These are phyloP conservation scores for Suhomyces xylopsoci DNA, from an alignment of 805 yeast species.

Conservation along the genomic window DNA sequence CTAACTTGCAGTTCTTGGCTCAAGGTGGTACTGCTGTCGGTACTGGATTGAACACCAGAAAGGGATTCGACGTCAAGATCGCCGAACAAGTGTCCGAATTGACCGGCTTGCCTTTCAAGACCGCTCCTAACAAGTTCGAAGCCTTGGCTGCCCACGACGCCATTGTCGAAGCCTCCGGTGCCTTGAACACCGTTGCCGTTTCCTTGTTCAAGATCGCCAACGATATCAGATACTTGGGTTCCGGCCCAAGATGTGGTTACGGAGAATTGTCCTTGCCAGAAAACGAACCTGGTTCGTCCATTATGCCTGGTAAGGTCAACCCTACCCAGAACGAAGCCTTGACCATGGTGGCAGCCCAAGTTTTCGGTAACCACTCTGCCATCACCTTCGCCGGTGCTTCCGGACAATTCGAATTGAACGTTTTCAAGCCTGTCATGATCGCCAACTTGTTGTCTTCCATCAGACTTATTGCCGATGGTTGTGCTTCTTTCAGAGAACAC, in stretches of 20 bases:
- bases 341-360: conserved; percentile 97
- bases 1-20: conserved; percentile 77
- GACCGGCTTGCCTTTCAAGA: conserved; percentile 84
- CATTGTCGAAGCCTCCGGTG: conserved; percentile 95
- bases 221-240: conserved; percentile 96
- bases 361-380: conserved; percentile 93
- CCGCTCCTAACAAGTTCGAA: conserved; percentile 99
- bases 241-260: conserved; percentile 99
- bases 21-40: conserved; percentile 99
- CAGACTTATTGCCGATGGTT: conserved; percentile 86
- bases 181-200: conserved; percentile 90
- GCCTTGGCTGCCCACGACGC: conserved; percentile 99
- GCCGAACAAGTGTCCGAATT: conserved; percentile 82
- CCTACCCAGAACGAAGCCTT: conserved; percentile 99
- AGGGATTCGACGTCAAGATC: conserved; percentile 83
- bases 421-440: conserved; percentile 94
- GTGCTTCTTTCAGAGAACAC: conserved; percentile 84
- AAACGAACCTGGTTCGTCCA: conserved; percentile 98
- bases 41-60: conserved; percentile 92
- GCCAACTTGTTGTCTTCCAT: conserved; percentile 84
- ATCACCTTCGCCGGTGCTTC: conserved; percentile 98
- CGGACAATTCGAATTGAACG: conserved; percentile 98
- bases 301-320: conserved; percentile 99
- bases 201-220: conserved; percentile 95
- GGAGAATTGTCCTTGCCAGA: conserved; percentile 95